Percentiles rank a stretch among this genome's conserved stretches.
These are phyloP conservation scores for Solanum clarkiae DNA, from an alignment of 257 asterid genomes.

Conservation along the genomic window DNA sequence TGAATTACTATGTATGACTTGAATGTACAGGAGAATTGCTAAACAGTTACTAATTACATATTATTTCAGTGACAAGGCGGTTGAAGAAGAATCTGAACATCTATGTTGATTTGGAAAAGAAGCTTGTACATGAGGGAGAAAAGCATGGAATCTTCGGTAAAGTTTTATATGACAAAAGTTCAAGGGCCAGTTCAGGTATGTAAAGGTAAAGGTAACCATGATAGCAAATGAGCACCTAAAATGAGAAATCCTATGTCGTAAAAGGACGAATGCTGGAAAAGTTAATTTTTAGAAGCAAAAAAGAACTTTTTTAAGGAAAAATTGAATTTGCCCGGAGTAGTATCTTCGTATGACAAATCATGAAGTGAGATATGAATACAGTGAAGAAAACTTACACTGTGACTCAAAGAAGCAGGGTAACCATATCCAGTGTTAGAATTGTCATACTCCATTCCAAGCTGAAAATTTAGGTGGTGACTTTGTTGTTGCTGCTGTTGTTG, in stretches of 20 bases:
- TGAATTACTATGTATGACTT: background rate
- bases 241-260: background rate
- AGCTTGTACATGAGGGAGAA: background rate
- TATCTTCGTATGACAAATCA: background rate
- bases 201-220: background rate
- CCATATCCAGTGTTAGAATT: conserved; percentile 21
- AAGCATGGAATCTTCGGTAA: background rate
- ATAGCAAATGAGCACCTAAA: background rate
- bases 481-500: conserved; percentile 12
- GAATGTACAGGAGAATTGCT: background rate
- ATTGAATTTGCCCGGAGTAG: background rate
- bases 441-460: conserved; percentile 29
- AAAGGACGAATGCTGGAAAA: background rate
- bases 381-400: conserved; percentile 31
- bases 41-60: background rate
- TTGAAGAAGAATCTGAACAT: background rate
- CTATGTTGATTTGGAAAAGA: background rate
- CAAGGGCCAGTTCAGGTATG: background rate
- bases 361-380: background rate
- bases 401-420: conserved; percentile 32
- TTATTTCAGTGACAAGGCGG: background rate
- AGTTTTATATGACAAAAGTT: background rate
- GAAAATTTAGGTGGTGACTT: conserved; percentile 16
- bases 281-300: background rate
- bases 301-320: background rate